Percentiles rank a stretch among this genome's conserved stretches.
Conservation (phyloP, 2,329 filamentous ascomycete species). For the Ambrosiella beaveri region DNA sequence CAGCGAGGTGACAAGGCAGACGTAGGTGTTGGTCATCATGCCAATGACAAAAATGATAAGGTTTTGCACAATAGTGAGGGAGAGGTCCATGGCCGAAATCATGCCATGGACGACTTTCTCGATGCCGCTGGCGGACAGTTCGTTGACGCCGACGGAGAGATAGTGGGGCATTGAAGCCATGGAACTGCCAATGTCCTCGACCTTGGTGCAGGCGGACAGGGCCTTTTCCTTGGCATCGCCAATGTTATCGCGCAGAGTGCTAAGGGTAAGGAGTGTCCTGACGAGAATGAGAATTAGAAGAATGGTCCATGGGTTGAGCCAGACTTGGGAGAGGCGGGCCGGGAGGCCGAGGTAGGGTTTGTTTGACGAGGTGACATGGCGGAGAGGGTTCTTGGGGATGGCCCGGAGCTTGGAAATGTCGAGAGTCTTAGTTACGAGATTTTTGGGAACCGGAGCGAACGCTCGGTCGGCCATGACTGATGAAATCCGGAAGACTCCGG, state of each 20-base stretch:
- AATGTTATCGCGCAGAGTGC: constrained; percentile 56
- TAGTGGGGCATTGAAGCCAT: constrained; percentile 99
- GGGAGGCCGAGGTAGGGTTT: constrained; percentile 87
- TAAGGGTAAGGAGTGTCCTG: constrained; percentile 60
- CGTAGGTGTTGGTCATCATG: constrained; percentile 75
- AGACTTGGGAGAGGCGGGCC: constrained; percentile 81
- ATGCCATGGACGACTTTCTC: constrained; percentile 66
- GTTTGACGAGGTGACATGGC: constrained; percentile 45
- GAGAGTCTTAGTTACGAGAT: constrained; percentile 23
- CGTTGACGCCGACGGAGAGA: constrained; percentile 74
- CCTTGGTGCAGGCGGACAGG: constrained; percentile 73
- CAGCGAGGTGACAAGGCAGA: constrained; percentile 73
- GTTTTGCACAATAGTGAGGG: constrained; percentile 67
- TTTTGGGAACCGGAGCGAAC: constrained; percentile 19
- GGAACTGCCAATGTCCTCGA: constrained; percentile 80
- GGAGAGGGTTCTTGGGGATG: constrained; percentile 23
- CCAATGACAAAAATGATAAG: constrained; percentile 87
- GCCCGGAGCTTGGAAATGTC: constrained; percentile 21
- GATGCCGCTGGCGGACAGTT: constrained; percentile 62
- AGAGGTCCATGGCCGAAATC: constrained; percentile 60
- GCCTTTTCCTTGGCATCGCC: constrained; percentile 63
- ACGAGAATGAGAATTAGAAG: constrained; percentile 72
- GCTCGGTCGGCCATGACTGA: not conserved
- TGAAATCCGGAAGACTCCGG: not conserved
- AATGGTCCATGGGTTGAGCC: constrained; percentile 95